phyloP scores from a whole-genome alignment of 164 flowering plant species.

The Annona cherimola region DNA sequence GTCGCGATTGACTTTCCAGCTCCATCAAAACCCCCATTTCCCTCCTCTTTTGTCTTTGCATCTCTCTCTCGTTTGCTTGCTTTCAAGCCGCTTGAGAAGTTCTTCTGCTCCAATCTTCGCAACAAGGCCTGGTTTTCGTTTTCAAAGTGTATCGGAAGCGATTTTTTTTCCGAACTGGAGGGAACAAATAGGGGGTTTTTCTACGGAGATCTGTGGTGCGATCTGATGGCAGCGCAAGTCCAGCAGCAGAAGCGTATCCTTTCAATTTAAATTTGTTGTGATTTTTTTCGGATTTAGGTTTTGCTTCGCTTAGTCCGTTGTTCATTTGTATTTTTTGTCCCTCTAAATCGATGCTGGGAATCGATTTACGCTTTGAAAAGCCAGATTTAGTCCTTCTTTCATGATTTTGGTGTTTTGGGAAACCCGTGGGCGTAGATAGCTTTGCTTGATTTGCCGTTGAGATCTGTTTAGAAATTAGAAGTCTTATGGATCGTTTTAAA shows the following conservation, averaged over 20 bases:
- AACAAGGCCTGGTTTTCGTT: neutral
- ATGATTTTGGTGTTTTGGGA: too few species aligned
- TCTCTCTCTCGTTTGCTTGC: neutral
- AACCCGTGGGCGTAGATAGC: too few species aligned
- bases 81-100: neutral
- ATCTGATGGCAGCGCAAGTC: slow-evolving; percentile 25
- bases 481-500: too few species aligned
- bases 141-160: neutral
- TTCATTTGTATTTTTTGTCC: too few species aligned
- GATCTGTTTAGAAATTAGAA: too few species aligned
- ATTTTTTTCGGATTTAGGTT: neutral
- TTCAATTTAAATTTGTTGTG: neutral
- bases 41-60: neutral
- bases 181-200: slow-evolving; percentile 1
- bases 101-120: neutral
- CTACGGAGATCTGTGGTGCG: slow-evolving; percentile 37
- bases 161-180: slow-evolving; percentile 28
- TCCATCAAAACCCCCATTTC: neutral
- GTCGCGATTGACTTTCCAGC: neutral
- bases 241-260: slow-evolving; percentile 36
- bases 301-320: slow-evolving; percentile 2
- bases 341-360: too few species aligned
- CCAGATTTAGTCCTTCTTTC: too few species aligned
- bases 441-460: too few species aligned
- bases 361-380: too few species aligned